A percentile compares a stretch with the other conserved stretches of the same genome.
Conservation (phyloP, 2,329 filamentous ascomycete genomes). For the Aspergillus floridensis region DNA sequence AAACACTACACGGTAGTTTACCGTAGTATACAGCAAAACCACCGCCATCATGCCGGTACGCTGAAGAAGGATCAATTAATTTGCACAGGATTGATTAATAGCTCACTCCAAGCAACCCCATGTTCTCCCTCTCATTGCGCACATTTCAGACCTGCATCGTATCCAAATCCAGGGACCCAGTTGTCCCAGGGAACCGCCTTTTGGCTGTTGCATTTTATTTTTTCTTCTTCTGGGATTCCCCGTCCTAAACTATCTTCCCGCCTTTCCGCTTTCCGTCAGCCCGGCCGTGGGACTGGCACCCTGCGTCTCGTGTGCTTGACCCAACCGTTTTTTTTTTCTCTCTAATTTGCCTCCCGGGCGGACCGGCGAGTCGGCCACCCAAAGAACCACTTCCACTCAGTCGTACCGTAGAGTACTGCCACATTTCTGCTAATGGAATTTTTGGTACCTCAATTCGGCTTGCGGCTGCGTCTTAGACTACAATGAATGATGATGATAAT, state of each 20-base stretch:
- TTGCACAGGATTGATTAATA: neutral
- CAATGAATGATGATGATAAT: neutral
- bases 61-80: neutral
- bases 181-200: constrained; percentile 18
- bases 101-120: neutral
- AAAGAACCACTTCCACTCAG: constrained; percentile 11
- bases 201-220: constrained; percentile 1
- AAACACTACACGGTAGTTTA: neutral
- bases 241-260: constrained; percentile 21
- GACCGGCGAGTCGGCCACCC: constrained; percentile 24
- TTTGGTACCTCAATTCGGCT: neutral
- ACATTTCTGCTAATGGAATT: neutral
- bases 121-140: neutral
- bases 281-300: constrained; percentile 20
- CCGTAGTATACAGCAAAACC: neutral
- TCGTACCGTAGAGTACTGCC: neutral
- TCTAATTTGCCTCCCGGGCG: constrained; percentile 23
- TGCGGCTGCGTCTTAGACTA: neutral
- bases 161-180: constrained; percentile 17
- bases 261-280: constrained; percentile 23
- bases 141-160: constrained; percentile 4
- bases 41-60: neutral
- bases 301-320: constrained; percentile 23
- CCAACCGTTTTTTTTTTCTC: constrained; percentile 17
- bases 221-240: constrained; percentile 15